Evolutionary conservation across 2,329 filamentous ascomycete species (phyloP).

Genomic region (Aureobasidium pullulans): DNA sequence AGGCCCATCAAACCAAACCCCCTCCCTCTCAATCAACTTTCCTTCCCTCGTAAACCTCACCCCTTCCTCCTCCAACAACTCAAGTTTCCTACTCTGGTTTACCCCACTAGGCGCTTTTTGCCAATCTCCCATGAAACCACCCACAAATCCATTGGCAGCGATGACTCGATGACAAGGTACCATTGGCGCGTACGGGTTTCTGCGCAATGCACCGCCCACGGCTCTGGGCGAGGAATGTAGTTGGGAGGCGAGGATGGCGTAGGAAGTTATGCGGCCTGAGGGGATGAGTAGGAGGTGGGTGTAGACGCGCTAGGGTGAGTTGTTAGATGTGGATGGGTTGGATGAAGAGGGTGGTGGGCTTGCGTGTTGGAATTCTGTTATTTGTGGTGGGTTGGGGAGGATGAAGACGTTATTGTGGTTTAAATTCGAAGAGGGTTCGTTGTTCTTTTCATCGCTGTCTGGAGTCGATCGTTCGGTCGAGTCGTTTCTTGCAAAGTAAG

Average conservation of each 20-base stretch:
- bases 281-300: not conserved
- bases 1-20: not conserved
- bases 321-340: too few species aligned
- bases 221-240: not conserved
- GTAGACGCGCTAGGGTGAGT: not conserved
- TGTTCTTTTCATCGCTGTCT: not conserved
- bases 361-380: not conserved
- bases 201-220: not conserved
- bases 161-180: not conserved
- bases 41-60: not conserved
- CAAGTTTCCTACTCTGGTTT: not conserved
- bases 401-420: not conserved
- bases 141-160: not conserved
- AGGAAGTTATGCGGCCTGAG: not conserved
- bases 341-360: too few species aligned
- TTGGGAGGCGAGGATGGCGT: not conserved
- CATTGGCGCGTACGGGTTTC: not conserved
- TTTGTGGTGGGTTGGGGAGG: not conserved
- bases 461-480: too few species aligned
- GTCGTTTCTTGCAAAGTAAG: too few species aligned
- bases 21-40: not conserved
- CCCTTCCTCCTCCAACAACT: not conserved
- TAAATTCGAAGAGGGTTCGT: not conserved
- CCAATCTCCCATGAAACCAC: not conserved
- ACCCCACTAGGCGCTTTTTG: not conserved